Conservation (phyloP, 208 protist species). For the Herpetomonas samuelpessoai region DNA sequence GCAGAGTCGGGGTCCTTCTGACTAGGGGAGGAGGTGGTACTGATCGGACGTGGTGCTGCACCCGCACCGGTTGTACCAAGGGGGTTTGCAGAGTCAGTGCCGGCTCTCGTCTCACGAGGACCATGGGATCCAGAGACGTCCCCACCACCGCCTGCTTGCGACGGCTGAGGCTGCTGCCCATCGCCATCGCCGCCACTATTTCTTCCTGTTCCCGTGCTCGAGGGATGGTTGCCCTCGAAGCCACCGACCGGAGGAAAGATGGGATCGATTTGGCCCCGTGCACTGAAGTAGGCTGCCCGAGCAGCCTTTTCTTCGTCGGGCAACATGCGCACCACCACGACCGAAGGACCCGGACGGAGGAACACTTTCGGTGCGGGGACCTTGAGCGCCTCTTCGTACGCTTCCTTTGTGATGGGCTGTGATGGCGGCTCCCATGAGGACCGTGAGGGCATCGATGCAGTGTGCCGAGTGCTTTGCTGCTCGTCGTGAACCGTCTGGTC, state of each 20-base stretch:
- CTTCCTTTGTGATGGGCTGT: slow-evolving; percentile 8
- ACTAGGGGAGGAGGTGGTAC: background rate
- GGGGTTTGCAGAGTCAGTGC: too few species aligned
- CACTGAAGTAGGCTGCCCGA: slow-evolving; percentile 17
- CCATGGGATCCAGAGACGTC: too few species aligned
- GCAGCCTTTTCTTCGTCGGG: slow-evolving; percentile 32
- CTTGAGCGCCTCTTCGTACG: slow-evolving; percentile 15
- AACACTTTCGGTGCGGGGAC: slow-evolving; percentile 31
- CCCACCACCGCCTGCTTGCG: too few species aligned
- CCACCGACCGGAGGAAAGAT: too few species aligned
- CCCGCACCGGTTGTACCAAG: too few species aligned
- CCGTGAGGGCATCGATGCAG: too few species aligned
- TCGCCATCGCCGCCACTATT: background rate
- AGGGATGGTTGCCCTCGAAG: background rate
- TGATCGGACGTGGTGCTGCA: too few species aligned
- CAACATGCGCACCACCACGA: slow-evolving; percentile 28
- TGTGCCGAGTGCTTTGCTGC: too few species aligned
- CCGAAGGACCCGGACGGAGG: slow-evolving; percentile 23
- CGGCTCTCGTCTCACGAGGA: too few species aligned
- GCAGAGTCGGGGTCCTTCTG: background rate
- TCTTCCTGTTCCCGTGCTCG: too few species aligned
- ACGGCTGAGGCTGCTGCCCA: background rate
- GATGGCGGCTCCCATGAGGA: too few species aligned
- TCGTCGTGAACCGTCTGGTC: too few species aligned
- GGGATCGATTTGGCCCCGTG: slow-evolving; percentile 7